Evolutionary conservation across 164 flowering plant genomes (phyloP).

Genomic region (Magnolia changhungtana): DNA sequence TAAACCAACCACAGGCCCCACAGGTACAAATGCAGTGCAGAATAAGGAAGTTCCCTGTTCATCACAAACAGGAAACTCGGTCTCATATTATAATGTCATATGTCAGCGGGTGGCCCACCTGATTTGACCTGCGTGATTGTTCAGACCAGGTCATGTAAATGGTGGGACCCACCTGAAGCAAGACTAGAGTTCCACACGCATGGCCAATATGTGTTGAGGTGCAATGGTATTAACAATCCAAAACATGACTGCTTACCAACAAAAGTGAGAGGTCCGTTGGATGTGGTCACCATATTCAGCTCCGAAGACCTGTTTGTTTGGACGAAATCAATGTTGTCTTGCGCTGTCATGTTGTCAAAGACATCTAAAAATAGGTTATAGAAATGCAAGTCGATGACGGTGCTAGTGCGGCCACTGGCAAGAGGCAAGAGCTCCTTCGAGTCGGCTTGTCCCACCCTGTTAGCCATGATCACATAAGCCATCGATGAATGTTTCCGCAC

Average conservation of each 20-base stretch:
- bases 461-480: constrained; percentile 52
- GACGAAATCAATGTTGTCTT: constrained; percentile 64
- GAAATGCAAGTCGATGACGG: constrained; percentile 64
- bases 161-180: too few relatives aligned
- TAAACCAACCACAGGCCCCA: too few relatives aligned
- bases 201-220: too few relatives aligned
- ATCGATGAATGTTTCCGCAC: constrained; percentile 49
- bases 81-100: too few relatives aligned
- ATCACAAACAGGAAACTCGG: too few relatives aligned
- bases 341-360: constrained; percentile 38
- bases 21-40: too few relatives aligned
- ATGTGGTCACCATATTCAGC: constrained; percentile 33
- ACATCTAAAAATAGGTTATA: constrained; percentile 43
- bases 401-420: constrained; percentile 29
- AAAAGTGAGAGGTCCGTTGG: constrained; percentile 61
- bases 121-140: too few relatives aligned
- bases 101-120: too few relatives aligned
- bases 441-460: constrained; percentile 35
- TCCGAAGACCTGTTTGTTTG: constrained; percentile 33
- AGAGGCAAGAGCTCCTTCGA: constrained; percentile 54
- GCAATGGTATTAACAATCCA: background rate
- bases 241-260: constrained; percentile 40
- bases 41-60: too few relatives aligned
- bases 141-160: too few relatives aligned
- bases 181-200: too few relatives aligned